These are phyloP conservation scores for Chiua sp. DNA, from an alignment of 1,284 basidiomycete species.

Conservation along the genomic window DNA sequence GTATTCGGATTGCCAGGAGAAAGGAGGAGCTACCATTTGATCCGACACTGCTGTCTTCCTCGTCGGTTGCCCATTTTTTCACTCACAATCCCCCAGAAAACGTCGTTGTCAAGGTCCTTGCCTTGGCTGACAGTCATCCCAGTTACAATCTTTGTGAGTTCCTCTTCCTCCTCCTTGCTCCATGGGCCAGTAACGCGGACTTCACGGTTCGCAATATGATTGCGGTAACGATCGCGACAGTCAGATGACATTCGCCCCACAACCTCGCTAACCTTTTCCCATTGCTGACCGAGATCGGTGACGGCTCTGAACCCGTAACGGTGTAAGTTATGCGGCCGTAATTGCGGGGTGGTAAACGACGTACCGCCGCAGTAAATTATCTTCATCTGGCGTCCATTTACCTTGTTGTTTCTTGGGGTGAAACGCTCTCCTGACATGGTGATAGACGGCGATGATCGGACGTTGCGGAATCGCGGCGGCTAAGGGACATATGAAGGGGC, in stretches of 20 bases:
- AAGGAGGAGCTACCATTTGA: constrained; percentile 67
- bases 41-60: constrained; percentile 81
- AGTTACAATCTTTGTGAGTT: constrained; percentile 71
- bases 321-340: constrained; percentile 3
- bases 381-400: constrained; percentile 73
- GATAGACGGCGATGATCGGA: constrained; percentile 82
- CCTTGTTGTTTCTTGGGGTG: constrained; percentile 74
- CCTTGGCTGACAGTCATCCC: constrained; percentile 73
- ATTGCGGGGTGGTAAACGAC: constrained; percentile 24
- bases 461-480: constrained; percentile 72
- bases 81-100: constrained; percentile 82
- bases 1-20: neutral
- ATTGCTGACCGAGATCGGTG: constrained; percentile 69
- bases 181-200: constrained; percentile 63
- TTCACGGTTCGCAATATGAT: constrained; percentile 70
- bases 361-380: constrained; percentile 66
- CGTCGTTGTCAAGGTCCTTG: constrained; percentile 72
- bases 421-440: constrained; percentile 71
- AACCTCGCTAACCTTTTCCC: constrained; percentile 72
- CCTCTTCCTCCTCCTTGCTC: constrained; percentile 76
- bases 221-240: constrained; percentile 84
- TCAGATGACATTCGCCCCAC: constrained; percentile 79
- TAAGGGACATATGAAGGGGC: constrained; percentile 34
- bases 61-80: constrained; percentile 75
- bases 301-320: constrained; percentile 57